Evolutionary conservation across 2,329 filamentous ascomycete genomes (phyloP), one percentile per base, ranked within the genome.

Genomic region (Talaromyces sp.): DNA sequence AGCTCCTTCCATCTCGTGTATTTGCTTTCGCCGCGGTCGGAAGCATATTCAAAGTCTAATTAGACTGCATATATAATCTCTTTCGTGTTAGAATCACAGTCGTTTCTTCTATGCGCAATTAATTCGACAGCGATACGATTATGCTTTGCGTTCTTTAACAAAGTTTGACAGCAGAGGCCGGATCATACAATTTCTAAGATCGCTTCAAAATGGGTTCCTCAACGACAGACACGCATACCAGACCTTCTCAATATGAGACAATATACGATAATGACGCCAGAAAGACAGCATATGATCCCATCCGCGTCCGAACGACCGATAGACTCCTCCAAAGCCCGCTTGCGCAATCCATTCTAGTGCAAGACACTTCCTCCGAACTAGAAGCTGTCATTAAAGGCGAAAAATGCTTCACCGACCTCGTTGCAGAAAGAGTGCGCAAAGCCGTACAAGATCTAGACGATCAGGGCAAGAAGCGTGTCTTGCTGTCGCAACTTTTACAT

Each of bases 401-500:
- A n/a, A 67, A 68, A 9, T 73, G 75, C 7, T 75, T 75, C 59
- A 74, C 75, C 7, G 66, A 70, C 24, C 75, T 76, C 31, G 62
- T 80, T 11, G 64, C 73, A 27, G 68, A 71, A 35, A 71, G 75
- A 63, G 67, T 70, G 7, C 68, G 69, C 43, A 64, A 67, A 11
- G 57, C 63, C 21, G 64, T 52, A 3, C n/a, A 60, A 67, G 56
- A 59, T 59, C 17, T 59, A 63, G 7, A 57, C 38, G 55, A 66
- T 66, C 55, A 70, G 62, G 49, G 59, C 69, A 72, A 64, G 66
- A 66, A 56, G 14, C 38, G 58, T 41, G 57, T 56, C 31, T 52
- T 56, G 14, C 69, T 73, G 56, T 77, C 77, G 5, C 73, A 75
- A 55, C 63, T 81, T 8, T 64, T 86, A 58, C 77, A 84, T 51